Base-by-base conservation (phyloP, 2,329 filamentous ascomycete genomes). In the Aspergillus sp. region DNA sequence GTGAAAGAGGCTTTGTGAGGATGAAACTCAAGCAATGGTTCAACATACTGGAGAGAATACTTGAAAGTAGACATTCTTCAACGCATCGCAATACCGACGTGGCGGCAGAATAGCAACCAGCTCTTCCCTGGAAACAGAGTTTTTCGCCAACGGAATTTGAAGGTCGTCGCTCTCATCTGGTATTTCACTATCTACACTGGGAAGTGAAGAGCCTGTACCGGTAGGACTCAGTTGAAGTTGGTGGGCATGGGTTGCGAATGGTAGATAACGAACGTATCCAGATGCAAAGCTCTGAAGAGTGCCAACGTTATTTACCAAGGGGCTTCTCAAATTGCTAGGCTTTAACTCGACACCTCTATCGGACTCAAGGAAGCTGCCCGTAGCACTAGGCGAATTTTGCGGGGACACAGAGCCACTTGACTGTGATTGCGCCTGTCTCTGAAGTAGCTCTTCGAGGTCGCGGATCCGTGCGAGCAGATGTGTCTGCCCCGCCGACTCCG, bases 11-110 rank as follows among this genome's bases (percentile, higher is more conserved):
- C n/a, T 39, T 21, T 21, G 13, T 11, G n/a, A 15, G 21, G 25
- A 3, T 21, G 15, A 10, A 2, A 11, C 17, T 10, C 1, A 30
- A 57, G 19, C 17, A 4, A 32, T 11, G 1, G 30, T n/a, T n/a
- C 10, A 13, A 60, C 74, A 25, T 69, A 77, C 75, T 17, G 75
- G 73, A 17, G 75, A 77, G 57, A 77, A 77, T 23, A 77, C 74
- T 21, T 68, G 67, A 42, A 77, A 73, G 60, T 76, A 78, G 2
- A 73, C 66, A 41, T 73, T 67, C 58, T 76, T 77, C 21, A 78
- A 55, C 17, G 62, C 66, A 64, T 77, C 72, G 60, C 75, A 77
- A 54, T 77, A 73, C 47, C 68, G 65, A 11, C 67, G 65, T 3
- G 75, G 75, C 5, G 76, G 76, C 11, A 78, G 66, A 15, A 71